Evolutionary conservation across 2,329 filamentous ascomycete genomes (phyloP).

Genomic region (Lasiodiplodia citricola): DNA sequence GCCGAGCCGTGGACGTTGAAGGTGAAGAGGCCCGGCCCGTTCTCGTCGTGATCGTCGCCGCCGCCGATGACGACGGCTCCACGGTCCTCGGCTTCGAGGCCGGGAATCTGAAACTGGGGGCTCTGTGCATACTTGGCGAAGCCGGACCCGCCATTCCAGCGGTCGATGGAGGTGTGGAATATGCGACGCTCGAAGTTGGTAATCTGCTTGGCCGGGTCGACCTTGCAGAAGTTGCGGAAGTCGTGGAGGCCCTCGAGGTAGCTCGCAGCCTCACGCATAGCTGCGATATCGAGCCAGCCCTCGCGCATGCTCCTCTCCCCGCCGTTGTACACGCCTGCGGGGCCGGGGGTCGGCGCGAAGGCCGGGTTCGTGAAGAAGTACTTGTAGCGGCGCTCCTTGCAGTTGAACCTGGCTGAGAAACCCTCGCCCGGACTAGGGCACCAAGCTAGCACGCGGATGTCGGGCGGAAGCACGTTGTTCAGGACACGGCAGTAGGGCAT

Average conservation of each 20-base stretch:
- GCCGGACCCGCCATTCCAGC: slow-evolving; percentile 21
- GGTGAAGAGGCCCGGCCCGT: slow-evolving; percentile 73
- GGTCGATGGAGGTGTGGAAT: slow-evolving; percentile 77
- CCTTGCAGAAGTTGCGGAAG: slow-evolving; percentile 96
- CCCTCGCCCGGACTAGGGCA: slow-evolving; percentile 78
- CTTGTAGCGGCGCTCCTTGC: slow-evolving; percentile 86
- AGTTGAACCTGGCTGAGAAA: slow-evolving; percentile 93
- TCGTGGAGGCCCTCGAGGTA: slow-evolving; percentile 84
- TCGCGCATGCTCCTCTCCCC: slow-evolving; percentile 37
- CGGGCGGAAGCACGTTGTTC: slow-evolving; percentile 84
- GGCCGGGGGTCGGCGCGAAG: slow-evolving; percentile 70
- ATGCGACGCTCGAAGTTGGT: slow-evolving; percentile 81
- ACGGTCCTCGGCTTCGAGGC: slow-evolving; percentile 32
- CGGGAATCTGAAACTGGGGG: slow-evolving; percentile 11
- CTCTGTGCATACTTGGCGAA: slow-evolving; percentile 17
- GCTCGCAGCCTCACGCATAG: slow-evolving; percentile 83
- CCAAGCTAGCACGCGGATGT: slow-evolving; percentile 93
- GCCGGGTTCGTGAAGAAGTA: slow-evolving; percentile 98
- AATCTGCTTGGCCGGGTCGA: slow-evolving; percentile 89
- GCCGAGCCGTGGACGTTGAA: slow-evolving; percentile 89
- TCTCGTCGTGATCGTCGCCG: slow-evolving; percentile 25
- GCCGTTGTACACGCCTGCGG: slow-evolving; percentile 54
- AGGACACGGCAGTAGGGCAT: slow-evolving; percentile 81
- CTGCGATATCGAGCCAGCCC: slow-evolving; percentile 85
- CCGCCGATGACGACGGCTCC: background rate